Evolutionary conservation across 2,329 filamentous ascomycete species (phyloP).

Genomic region (Trichophyton equinum): DNA sequence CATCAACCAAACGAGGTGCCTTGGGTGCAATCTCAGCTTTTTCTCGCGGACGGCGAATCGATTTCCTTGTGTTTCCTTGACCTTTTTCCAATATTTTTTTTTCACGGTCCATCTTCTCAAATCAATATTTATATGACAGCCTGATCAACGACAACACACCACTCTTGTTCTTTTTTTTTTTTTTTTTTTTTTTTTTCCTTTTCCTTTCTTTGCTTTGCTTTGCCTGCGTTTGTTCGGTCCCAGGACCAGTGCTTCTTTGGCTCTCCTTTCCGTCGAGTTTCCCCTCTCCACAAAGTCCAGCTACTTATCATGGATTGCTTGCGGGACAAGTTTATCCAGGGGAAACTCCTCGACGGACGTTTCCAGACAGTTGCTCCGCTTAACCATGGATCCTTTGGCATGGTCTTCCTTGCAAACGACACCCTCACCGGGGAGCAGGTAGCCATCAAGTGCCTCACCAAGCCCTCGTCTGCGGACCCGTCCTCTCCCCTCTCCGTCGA

Average conservation of each 20-base stretch:
- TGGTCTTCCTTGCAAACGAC: constrained; percentile 91
- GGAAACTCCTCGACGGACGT: constrained; percentile 72
- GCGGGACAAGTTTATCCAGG: constrained; percentile 65
- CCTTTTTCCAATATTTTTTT: constrained; percentile 1
- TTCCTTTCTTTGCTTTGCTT: constrained; percentile 19
- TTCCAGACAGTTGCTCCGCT: constrained; percentile 86
- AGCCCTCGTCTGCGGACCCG: constrained; percentile 53
- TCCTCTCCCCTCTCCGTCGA: constrained; percentile 58
- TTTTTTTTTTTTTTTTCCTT: constrained; percentile 22
- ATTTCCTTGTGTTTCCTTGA: constrained; percentile 12
- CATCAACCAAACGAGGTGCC: neutral
- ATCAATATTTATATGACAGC: constrained; percentile 24
- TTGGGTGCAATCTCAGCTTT: constrained; percentile 4
- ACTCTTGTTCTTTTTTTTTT: constrained; percentile 24
- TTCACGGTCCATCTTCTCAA: neutral
- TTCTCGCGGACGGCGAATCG: constrained; percentile 16
- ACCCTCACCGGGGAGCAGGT: constrained; percentile 63
- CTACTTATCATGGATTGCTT: constrained; percentile 63
- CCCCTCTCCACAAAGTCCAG: neutral
- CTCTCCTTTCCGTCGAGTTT: neutral
- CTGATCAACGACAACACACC: constrained; percentile 24
- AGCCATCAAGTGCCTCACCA: constrained; percentile 93
- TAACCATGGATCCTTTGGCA: constrained; percentile 97
- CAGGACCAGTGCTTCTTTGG: constrained; percentile 6
- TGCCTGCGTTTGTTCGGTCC: constrained; percentile 12